Evolutionary conservation across 2,329 filamentous ascomycete genomes (phyloP).

Genomic region (Penicillium occitanis): DNA sequence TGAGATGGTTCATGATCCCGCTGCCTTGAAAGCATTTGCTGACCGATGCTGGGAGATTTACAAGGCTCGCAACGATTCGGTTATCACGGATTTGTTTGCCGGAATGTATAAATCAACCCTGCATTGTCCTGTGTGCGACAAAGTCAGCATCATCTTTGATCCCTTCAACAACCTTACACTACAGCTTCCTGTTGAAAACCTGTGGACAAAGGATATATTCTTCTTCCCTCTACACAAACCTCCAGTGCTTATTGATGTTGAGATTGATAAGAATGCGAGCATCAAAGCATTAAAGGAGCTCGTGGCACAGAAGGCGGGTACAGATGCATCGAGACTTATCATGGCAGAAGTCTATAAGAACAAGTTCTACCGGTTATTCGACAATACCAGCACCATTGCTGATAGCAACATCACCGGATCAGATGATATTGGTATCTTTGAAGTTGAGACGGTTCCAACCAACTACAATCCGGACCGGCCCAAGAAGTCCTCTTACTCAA

Average conservation of each 20-base stretch:
- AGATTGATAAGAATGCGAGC: slow-evolving; percentile 68
- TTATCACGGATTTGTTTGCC: slow-evolving; percentile 92
- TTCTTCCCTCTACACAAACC: slow-evolving; percentile 74
- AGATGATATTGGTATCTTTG: slow-evolving; percentile 70
- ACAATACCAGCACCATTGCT: slow-evolving; percentile 66
- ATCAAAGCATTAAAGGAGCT: slow-evolving; percentile 53
- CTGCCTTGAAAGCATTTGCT: slow-evolving; percentile 79
- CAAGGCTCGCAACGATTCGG: slow-evolving; percentile 86
- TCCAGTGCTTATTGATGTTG: slow-evolving; percentile 72
- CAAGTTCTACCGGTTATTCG: slow-evolving; percentile 84
- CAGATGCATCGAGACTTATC: slow-evolving; percentile 63
- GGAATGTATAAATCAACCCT: slow-evolving; percentile 98
- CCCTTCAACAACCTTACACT: slow-evolving; percentile 94
- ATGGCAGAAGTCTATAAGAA: slow-evolving; percentile 78
- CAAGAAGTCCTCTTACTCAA: slow-evolving; percentile 43
- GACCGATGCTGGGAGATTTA: slow-evolving; percentile 90
- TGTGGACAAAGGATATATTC: slow-evolving; percentile 72
- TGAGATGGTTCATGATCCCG: slow-evolving; percentile 82
- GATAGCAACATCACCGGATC: slow-evolving; percentile 65
- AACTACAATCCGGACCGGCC: slow-evolving; percentile 65
- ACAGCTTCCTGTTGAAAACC: slow-evolving; percentile 81
- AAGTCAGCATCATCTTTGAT: slow-evolving; percentile 98
- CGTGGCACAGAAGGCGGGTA: slow-evolving; percentile 54
- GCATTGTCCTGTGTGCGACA: slow-evolving; percentile 84
- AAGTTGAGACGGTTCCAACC: slow-evolving; percentile 75